Evolutionary conservation across 176 grass and related monocot genomes (phyloP).

Genomic region (Aegilops umbellulata): DNA sequence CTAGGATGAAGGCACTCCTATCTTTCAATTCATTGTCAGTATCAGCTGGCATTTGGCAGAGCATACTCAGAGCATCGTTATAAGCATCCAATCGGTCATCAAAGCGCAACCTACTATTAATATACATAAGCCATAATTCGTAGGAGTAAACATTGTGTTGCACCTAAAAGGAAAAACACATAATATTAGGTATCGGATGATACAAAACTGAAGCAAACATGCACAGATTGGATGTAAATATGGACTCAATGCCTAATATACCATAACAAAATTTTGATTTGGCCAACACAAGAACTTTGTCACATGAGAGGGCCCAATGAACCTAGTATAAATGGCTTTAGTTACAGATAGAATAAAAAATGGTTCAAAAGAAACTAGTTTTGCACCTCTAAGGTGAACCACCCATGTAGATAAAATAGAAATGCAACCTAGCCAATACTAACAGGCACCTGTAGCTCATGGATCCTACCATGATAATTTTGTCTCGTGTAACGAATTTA

Average conservation of each 20-base stretch:
- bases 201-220: conserved; percentile 15
- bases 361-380: not conserved
- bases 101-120: conserved; percentile 94
- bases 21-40: conserved; percentile 60
- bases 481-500: conserved; percentile 16
- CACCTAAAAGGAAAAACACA: conserved; percentile 74
- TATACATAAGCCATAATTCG: conserved; percentile 97
- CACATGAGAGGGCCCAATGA: not conserved
- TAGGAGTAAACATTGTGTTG: conserved; percentile 82
- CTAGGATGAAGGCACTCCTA: conserved; percentile 81
- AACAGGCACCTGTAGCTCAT: not conserved
- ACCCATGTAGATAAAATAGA: not conserved
- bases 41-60: conserved; percentile 62
- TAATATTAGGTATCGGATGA: conserved; percentile 12
- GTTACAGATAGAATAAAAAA: not conserved
- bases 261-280: not conserved
- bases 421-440: too few species aligned
- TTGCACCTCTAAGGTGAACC: not conserved
- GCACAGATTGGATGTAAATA: conserved; percentile 10
- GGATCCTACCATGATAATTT: conserved; percentile 15
- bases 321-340: not conserved
- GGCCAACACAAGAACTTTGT: not conserved
- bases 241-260: not conserved
- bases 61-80: conserved; percentile 68
- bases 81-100: conserved; percentile 84